A percentile compares a stretch with the other conserved stretches of the same genome.
phyloP scores from a whole-genome alignment of 805 yeast species.

The Cyberlindnera suaveolens region DNA sequence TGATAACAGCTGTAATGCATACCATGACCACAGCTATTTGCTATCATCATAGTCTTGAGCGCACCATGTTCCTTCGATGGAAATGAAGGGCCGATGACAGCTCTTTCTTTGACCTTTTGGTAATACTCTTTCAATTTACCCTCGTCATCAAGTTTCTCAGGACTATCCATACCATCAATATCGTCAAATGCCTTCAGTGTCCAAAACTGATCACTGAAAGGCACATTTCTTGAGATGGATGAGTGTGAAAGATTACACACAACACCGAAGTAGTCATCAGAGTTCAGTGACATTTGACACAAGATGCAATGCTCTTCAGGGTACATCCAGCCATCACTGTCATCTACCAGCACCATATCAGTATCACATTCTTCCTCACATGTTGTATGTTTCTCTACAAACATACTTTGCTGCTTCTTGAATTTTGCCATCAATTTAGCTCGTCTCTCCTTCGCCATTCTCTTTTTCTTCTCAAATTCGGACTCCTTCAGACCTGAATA shows the following conservation, averaged over 20 bases:
- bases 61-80: slow-evolving; percentile 24
- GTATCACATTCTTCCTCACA: slow-evolving; percentile 24
- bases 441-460: slow-evolving; percentile 63
- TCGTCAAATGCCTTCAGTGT: slow-evolving; percentile 56
- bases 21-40: slow-evolving; percentile 89
- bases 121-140: slow-evolving; percentile 36
- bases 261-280: slow-evolving; percentile 69
- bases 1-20: slow-evolving; percentile 79
- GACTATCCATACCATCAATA: slow-evolving; percentile 11
- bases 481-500: slow-evolving; percentile 5
- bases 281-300: slow-evolving; percentile 70
- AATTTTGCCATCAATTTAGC: slow-evolving; percentile 70
- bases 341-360: slow-evolving; percentile 35
- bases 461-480: slow-evolving; percentile 55
- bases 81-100: slow-evolving; percentile 70
- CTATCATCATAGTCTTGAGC: slow-evolving; percentile 24
- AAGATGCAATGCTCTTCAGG: slow-evolving; percentile 74
- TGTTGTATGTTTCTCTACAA: slow-evolving; percentile 47
- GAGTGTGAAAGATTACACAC: slow-evolving; percentile 54
- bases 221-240: slow-evolving; percentile 57
- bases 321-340: slow-evolving; percentile 47
- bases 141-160: slow-evolving; percentile 15
- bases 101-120: slow-evolving; percentile 28
- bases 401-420: slow-evolving; percentile 71
- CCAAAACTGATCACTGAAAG: slow-evolving; percentile 61